Evolutionary conservation across 2,329 filamentous ascomycete genomes (phyloP), one percentile per base, ranked within the genome.

Genomic region (Aurifilum marmelostoma): DNA sequence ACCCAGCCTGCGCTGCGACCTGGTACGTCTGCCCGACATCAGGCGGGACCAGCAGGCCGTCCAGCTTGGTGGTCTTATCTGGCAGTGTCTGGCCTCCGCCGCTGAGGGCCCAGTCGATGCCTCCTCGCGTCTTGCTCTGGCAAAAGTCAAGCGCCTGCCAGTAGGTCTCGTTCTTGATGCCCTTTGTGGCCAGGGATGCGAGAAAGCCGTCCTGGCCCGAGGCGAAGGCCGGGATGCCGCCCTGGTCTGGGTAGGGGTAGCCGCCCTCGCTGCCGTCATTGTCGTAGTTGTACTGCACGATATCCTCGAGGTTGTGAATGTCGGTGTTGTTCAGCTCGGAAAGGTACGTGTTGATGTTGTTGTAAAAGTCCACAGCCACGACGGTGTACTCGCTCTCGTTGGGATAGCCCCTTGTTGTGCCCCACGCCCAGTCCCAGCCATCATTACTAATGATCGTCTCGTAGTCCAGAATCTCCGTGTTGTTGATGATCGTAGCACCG

Each of bases 381-480:
- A 90, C 87, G 0, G 88, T 91, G 78, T 90, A 93, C 76, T 93
- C 91, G 18, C 89, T 92, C 78, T 92, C 87, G 70, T 93, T 92
- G n/a, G 88, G 80, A 73, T 81, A 88, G 2, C 89, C 89, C 4
- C 89, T 85, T 1, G 81, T 84, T 7, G 80, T 83, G 18, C 90
- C 90, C 71, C 88, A 91, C 74, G 91, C 89, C 85, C 91, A 94
- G 77, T 93, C 83, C 91, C 91, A 94, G n/a, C 89, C 89, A 63
- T 85, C 77, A 0, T 88, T 89, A 41, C 85, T 86, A 16, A 93
- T 84, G 32, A 92, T 86, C 0, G 80, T 86, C 74, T 89, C 77
- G 73, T 88, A 85, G 75, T 88, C 81, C 29, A 88, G 87, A 1
- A 94, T 83, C 75, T 94, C 91, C 0, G 90, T 92, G 34, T 84